Evolutionary conservation across 768 basidiomycete species (phyloP), one percentile per base, ranked within the genome.

Genomic region (Psilocybe cubensis): DNA sequence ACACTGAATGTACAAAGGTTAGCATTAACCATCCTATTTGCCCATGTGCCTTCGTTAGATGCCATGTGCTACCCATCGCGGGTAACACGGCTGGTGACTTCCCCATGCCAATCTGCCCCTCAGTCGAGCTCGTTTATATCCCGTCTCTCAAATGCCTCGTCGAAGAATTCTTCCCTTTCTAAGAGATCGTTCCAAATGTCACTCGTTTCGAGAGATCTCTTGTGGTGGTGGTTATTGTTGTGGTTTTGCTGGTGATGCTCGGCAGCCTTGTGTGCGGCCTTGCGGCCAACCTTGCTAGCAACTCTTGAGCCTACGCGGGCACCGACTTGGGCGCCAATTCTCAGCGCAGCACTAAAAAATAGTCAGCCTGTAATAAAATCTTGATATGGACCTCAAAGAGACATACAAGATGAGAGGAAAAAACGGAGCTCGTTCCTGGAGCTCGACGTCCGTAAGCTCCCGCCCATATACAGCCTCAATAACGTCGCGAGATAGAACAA

Each of bases 371-470:
- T n/a, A 4, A 23, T 20, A 23, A 3, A 5, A 17, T 10, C 9
- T 8, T 11, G 31, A 21, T 5, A 25, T 28, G 52, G 24, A 6
- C 17, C 3, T 17, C 10, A 31, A 14, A 14, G 17, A 25, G 5
- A n/a, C 54, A 47, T 40, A 48, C 54, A 55, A 55, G 7, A 55
- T 45, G 5, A 55, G 31, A 35, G 43, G 43, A 17, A 55, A 46
- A 35, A 55, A 47, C 10, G 54, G 54, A 14, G 46, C 54, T 31
- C 54, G 54, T 18, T 47, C 45, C 48, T 55, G 45, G 17, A 55
- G 54, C 54, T 55, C 54, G 4, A 47, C 35, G 14, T 55, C 54
- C 3, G 31, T 55, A 21, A 55, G 54, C 54, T 55, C 54, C 28
- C 54, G 44, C 2, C 54, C 45, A 18, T 55, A 55, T 6, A 55